phyloP scores from a whole-genome alignment of 331 rosid species.

The Pyracantha coccinea region DNA sequence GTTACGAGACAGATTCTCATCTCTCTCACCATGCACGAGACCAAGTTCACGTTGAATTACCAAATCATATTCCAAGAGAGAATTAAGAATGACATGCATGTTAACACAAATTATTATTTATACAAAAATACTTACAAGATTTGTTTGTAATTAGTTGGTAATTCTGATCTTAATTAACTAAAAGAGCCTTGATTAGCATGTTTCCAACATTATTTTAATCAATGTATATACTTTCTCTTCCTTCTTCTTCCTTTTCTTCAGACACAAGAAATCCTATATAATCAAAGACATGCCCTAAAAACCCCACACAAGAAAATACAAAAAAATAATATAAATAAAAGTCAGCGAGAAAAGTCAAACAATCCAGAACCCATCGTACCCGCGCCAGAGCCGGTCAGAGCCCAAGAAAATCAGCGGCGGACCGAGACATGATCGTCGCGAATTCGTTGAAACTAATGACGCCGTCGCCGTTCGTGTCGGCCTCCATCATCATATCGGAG shows the following conservation, averaged over 20 bases:
- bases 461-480: constrained; percentile 82
- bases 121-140: neutral
- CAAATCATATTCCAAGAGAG: neutral
- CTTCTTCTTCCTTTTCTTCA: neutral
- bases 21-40: neutral
- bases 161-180: neutral
- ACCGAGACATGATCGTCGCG: constrained; percentile 57
- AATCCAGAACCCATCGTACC: neutral
- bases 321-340: neutral
- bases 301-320: neutral
- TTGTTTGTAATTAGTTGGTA: neutral
- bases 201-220: neutral
- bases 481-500: constrained; percentile 63
- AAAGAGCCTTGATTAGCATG: neutral
- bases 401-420: constrained; percentile 82
- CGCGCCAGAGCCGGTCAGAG: neutral
- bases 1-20: no score
- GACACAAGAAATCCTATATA: neutral
- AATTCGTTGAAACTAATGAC: constrained; percentile 80
- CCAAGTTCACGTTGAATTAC: neutral
- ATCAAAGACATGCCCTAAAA: neutral
- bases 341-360: neutral
- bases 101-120: neutral
- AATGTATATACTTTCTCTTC: neutral
- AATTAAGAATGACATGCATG: neutral